A percentile compares a stretch with the other conserved stretches of the same genome.
phyloP scores from a whole-genome alignment of 192 early-diverging fungal species.

The Backusella liffmaniae region DNA sequence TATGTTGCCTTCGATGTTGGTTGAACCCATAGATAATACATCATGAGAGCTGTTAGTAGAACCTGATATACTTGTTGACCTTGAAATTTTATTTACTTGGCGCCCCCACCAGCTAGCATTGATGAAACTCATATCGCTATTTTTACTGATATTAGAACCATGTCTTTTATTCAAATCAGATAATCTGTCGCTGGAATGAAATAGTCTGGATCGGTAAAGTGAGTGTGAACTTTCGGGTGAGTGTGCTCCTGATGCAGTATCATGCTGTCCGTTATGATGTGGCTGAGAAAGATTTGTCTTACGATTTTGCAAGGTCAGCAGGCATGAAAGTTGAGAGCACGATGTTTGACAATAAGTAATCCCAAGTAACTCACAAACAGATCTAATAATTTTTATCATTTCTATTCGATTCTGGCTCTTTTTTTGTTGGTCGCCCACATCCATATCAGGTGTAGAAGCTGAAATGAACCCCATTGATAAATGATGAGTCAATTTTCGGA shows the following conservation, averaged over 20 bases:
- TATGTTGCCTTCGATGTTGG: background rate
- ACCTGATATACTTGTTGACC: background rate
- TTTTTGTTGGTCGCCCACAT: background rate
- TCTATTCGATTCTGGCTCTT: background rate
- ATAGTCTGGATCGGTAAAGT: slow-evolving; percentile 11
- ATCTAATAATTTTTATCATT: slow-evolving; percentile 15
- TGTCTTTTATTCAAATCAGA: slow-evolving; percentile 11
- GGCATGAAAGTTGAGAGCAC: slow-evolving; percentile 16
- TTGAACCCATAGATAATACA: slow-evolving; percentile 7
- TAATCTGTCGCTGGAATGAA: slow-evolving; percentile 9
- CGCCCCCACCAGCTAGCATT: background rate
- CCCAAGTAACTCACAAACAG: slow-evolving; percentile 31
- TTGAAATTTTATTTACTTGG: background rate
- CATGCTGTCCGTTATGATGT: background rate
- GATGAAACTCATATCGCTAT: background rate
- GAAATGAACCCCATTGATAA: slow-evolving; percentile 7
- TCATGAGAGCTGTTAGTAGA: background rate
- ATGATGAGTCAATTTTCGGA: background rate
- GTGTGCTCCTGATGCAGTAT: background rate
- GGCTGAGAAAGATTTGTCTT: background rate
- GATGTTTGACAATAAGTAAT: slow-evolving; percentile 26
- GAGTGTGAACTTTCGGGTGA: background rate
- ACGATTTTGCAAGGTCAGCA: slow-evolving; percentile 26
- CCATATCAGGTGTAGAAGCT: background rate
- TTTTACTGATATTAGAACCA: background rate